phyloP scores from a whole-genome alignment of 192 early-diverging fungal species.

The Coemansia guatemalensis region DNA sequence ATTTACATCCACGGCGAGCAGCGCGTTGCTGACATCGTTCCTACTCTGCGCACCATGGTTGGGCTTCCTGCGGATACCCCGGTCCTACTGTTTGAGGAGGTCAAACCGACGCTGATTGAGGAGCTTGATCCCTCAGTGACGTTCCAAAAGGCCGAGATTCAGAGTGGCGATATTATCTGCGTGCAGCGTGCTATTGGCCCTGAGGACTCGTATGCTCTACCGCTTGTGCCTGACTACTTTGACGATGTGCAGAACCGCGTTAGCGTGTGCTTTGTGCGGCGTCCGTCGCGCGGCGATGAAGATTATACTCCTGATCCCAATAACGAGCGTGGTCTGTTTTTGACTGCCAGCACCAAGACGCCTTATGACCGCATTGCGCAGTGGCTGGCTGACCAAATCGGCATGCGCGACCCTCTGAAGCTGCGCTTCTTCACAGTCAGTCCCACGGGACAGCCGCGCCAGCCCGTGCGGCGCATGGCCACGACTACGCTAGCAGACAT shows the following conservation, averaged over 20 bases:
- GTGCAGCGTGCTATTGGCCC: slow-evolving; percentile 57
- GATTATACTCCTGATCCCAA: slow-evolving; percentile 1
- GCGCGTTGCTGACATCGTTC: slow-evolving; percentile 64
- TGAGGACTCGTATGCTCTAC: not conserved
- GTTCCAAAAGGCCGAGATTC: slow-evolving; percentile 77
- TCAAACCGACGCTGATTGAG: slow-evolving; percentile 93
- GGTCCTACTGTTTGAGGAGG: slow-evolving; percentile 78
- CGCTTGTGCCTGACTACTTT: slow-evolving; percentile 71
- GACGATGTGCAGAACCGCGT: slow-evolving; percentile 72
- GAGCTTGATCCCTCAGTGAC: slow-evolving; percentile 61
- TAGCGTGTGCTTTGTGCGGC: slow-evolving; percentile 70
- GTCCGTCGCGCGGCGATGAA: slow-evolving; percentile 27
- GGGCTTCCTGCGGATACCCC: slow-evolving; percentile 58
- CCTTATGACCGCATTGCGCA: slow-evolving; percentile 57
- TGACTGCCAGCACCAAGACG: slow-evolving; percentile 24
- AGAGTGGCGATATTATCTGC: slow-evolving; percentile 92
- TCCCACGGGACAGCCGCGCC: slow-evolving; percentile 29
- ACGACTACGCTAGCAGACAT: slow-evolving; percentile 60
- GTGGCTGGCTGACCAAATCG: slow-evolving; percentile 59
- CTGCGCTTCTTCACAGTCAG: slow-evolving; percentile 66
- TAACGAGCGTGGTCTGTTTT: not conserved
- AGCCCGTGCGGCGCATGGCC: slow-evolving; percentile 51
- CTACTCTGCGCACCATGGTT: slow-evolving; percentile 55
- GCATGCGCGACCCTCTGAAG: slow-evolving; percentile 58
- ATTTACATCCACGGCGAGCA: slow-evolving; percentile 53